Evolutionary conservation across 768 basidiomycete species (phyloP).

Genomic region (Agaricus blazei): DNA sequence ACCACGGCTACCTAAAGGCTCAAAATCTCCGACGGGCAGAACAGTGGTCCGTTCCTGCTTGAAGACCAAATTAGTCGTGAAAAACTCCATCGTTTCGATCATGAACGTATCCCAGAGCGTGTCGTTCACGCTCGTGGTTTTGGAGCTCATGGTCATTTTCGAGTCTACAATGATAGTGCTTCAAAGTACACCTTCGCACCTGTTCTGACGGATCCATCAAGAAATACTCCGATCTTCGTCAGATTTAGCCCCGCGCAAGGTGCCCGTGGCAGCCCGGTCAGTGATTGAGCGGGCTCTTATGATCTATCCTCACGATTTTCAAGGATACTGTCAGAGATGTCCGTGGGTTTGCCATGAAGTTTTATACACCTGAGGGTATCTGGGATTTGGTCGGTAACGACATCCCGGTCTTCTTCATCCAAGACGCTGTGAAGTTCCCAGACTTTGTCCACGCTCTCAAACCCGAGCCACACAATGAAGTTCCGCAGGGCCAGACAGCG

Average conservation of each 20-base stretch:
- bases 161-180: slow-evolving; percentile 61
- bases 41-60: slow-evolving; percentile 67
- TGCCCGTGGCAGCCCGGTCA: slow-evolving; percentile 73
- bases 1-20: slow-evolving; percentile 37
- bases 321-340: slow-evolving; percentile 80
- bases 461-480: slow-evolving; percentile 82
- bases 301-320: not conserved
- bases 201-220: slow-evolving; percentile 67
- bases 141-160: slow-evolving; percentile 83
- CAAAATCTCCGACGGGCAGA: slow-evolving; percentile 39
- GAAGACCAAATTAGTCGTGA: slow-evolving; percentile 73
- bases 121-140: slow-evolving; percentile 69
- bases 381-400: slow-evolving; percentile 88
- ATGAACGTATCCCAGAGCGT: slow-evolving; percentile 87
- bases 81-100: slow-evolving; percentile 78
- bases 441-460: slow-evolving; percentile 83
- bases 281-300: slow-evolving; percentile 15
- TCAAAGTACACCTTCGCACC: slow-evolving; percentile 66
- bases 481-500: slow-evolving; percentile 61
- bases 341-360: slow-evolving; percentile 79
- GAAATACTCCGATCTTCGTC: slow-evolving; percentile 72
- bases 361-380: slow-evolving; percentile 82
- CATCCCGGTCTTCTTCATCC: slow-evolving; percentile 80
- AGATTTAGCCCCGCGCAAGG: slow-evolving; percentile 88
- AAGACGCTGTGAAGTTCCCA: slow-evolving; percentile 80